Percentiles rank a stretch among this genome's conserved stretches.
phyloP scores from a whole-genome alignment of 2,329 filamentous ascomycete species.

The Magnaporthales sp. region DNA sequence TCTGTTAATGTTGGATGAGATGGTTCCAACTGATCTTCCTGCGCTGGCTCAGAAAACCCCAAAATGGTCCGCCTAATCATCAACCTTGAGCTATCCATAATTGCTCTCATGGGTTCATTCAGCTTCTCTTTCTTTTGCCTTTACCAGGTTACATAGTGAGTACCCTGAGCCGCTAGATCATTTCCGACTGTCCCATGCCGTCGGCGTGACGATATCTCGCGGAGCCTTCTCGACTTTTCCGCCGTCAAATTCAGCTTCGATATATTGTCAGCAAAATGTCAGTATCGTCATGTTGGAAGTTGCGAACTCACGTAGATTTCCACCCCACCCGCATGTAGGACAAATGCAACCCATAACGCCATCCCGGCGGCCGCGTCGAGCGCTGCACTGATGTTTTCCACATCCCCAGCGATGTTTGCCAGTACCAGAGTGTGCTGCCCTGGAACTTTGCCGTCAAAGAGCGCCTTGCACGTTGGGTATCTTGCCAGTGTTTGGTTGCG shows the following conservation, averaged over 20 bases:
- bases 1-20: no score
- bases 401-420: not conserved
- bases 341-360: constrained; percentile 41
- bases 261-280: not conserved
- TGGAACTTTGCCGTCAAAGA: constrained; percentile 19
- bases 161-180: constrained; percentile 12
- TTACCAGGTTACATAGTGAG: not conserved
- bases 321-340: constrained; percentile 38
- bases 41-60: no score
- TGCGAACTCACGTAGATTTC: constrained; percentile 34
- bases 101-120: not conserved
- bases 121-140: not conserved
- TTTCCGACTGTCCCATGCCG: constrained; percentile 44
- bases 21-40: no score
- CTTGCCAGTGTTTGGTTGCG: constrained; percentile 17
- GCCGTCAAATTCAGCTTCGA: constrained; percentile 43
- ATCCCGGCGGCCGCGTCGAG: constrained; percentile 45
- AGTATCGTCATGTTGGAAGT: not conserved
- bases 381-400: constrained; percentile 24
- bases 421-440: constrained; percentile 1
- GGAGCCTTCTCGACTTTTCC: constrained; percentile 40
- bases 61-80: no score
- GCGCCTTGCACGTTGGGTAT: constrained; percentile 37
- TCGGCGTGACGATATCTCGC: constrained; percentile 45
- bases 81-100: not conserved